A percentile compares a stretch with the other conserved stretches of the same genome.
Evolutionary conservation across 2,329 filamentous ascomycete genomes (phyloP).

Genomic region (Chaetomiaceae sp.): DNA sequence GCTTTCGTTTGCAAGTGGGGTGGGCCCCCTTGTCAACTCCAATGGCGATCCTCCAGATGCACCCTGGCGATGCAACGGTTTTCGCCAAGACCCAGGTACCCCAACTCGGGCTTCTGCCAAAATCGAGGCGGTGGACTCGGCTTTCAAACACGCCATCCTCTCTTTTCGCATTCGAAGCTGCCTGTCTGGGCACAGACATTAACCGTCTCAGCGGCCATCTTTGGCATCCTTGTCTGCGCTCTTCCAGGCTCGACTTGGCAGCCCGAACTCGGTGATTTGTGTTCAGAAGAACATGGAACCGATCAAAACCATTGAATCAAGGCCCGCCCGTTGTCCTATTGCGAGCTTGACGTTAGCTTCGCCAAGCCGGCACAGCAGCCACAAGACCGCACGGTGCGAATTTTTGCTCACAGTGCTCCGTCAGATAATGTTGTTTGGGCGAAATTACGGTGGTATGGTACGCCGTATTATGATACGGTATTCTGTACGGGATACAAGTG

Average conservation of each 20-base stretch:
- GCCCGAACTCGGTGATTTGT: slow-evolving; percentile 10
- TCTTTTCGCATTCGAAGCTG: background rate
- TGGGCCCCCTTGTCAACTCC: slow-evolving; percentile 3
- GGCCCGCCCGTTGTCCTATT: slow-evolving; percentile 1
- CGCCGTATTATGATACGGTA: too few relatives aligned
- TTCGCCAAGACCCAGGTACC: slow-evolving; percentile 8
- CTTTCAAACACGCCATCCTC: background rate
- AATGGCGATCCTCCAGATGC: slow-evolving; percentile 2
- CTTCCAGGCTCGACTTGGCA: background rate
- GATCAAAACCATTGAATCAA: slow-evolving; percentile 4
- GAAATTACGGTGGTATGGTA: too few relatives aligned
- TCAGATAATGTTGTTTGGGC: too few relatives aligned
- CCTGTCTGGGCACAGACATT: background rate
- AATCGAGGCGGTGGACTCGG: background rate
- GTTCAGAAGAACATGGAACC: background rate
- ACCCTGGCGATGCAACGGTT: slow-evolving; percentile 5
- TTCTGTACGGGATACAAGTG: too few relatives aligned
- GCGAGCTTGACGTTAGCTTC: background rate
- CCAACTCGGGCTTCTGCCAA: background rate
- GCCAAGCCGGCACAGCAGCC: background rate
- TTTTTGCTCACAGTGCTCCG: too few relatives aligned
- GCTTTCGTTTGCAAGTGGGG: background rate
- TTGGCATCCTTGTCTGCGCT: too few relatives aligned
- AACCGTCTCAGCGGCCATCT: background rate
- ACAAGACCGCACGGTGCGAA: too few relatives aligned